phyloP scores from a whole-genome alignment of 805 yeast species.

The Babjeviella inositovora region DNA sequence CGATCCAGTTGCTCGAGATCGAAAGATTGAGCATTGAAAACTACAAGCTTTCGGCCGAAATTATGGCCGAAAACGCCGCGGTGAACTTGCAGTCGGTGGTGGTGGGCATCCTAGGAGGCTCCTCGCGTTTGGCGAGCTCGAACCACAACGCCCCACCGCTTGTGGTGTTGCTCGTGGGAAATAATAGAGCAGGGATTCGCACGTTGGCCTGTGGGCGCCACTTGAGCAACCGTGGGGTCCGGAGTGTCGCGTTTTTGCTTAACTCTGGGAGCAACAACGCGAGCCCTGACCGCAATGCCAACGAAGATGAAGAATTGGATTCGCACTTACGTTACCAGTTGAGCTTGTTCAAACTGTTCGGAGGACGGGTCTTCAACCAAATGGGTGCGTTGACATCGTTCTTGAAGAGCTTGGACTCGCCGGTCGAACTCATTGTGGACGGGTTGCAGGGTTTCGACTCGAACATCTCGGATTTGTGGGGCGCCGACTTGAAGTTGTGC shows the following conservation, averaged over 20 bases:
- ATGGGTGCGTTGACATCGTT: slow-evolving; percentile 16
- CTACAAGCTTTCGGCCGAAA: slow-evolving; percentile 26
- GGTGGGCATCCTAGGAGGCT: slow-evolving; percentile 52
- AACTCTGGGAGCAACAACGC: no score
- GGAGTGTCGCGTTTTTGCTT: slow-evolving; percentile 40
- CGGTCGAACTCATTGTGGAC: slow-evolving; percentile 68
- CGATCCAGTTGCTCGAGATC: slow-evolving; percentile 65
- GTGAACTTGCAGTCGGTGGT: slow-evolving; percentile 46
- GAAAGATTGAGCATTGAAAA: slow-evolving; percentile 43
- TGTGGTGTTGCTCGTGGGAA: slow-evolving; percentile 57
- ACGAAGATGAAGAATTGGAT: slow-evolving; percentile 15
- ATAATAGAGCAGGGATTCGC: slow-evolving; percentile 56
- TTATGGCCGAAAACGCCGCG: slow-evolving; percentile 52
- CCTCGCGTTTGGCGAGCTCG: slow-evolving; percentile 39
- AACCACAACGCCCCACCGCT: slow-evolving; percentile 74
- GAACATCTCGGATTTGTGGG: slow-evolving; percentile 41
- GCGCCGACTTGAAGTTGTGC: slow-evolving; percentile 20
- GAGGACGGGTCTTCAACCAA: slow-evolving; percentile 46
- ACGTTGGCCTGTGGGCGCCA: slow-evolving; percentile 73
- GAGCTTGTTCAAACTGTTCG: slow-evolving; percentile 37
- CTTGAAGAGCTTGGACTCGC: slow-evolving; percentile 39
- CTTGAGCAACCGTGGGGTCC: slow-evolving; percentile 54
- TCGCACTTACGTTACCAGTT: slow-evolving; percentile 26
- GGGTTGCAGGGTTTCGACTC: slow-evolving; percentile 77
- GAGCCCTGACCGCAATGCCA: no score